Base-by-base conservation (phyloP, 805 yeast species). In the Kodamaea nitidulidarum region DNA sequence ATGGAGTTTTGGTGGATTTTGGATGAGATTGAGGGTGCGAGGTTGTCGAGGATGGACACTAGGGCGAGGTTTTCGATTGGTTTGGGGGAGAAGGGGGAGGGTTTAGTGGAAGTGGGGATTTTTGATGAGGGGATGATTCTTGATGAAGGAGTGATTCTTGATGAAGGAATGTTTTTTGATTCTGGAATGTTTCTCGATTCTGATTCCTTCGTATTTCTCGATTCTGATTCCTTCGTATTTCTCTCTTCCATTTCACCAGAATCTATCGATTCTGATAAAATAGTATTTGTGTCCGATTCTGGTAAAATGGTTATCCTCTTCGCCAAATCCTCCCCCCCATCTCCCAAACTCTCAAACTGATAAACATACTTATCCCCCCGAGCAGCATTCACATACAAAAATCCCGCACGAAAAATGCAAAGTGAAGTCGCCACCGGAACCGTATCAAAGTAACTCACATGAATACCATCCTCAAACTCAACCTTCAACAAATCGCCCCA, bases 311-410 rank as follows among this genome's bases (percentile, higher is more conserved):
- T n/a, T 36, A 20, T 14, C 25, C 11, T 14, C 24, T 18, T 21
- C 2, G 57, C 50, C 15, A 52, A 39, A 2, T 60, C 65, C 16
- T 70, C 71, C 10, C 63, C 75, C 16, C 73, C 79, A 34, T 76
- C 80, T 1, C 95, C 96, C 32, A 88, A 62, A 36, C 75, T 75
- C 45, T 83, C 87, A 51, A 91, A 84, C 55, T 88, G 96, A 51
- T 81, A 86, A n/a, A 85, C 65, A 14, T 66, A 58, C 50, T 81
- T 85, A 51, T 82, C 80, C 20, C 82, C 79, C 41, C 66, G 58
- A 41, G 81, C 81, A 7, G 79, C 64, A 44, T 81, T 80, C 1
- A 82, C 84, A 55, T 78, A 85, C 26, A 91, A 50, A 47, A 79
- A 84, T 0, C 98, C 98, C 5, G 84, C 73, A 46, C 75, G 81